Evolutionary conservation across 805 yeast species (phyloP).

Genomic region (Wickerhamiella siamensis): DNA sequence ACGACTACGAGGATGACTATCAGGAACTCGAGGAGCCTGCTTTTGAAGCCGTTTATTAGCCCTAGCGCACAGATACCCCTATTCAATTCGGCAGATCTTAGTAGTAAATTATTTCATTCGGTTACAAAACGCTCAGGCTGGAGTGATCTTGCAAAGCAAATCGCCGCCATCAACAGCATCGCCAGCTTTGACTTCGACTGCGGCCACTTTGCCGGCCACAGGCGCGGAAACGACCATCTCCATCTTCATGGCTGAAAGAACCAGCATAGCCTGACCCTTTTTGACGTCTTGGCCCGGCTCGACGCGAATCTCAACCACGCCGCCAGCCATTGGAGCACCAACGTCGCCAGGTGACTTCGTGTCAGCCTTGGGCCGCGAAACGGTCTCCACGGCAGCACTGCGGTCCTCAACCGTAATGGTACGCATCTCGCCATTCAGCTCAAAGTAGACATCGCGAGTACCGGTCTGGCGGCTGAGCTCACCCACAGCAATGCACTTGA

Average conservation of each 20-base stretch:
- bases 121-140: too few species aligned
- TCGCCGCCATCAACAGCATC: conserved; percentile 95
- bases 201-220: conserved; percentile 68
- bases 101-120: too few species aligned
- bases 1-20: conserved; percentile 61
- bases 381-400: conserved; percentile 69
- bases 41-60: too few species aligned
- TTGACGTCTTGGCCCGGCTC: conserved; percentile 77
- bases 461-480: conserved; percentile 78
- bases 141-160: conserved; percentile 48
- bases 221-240: conserved; percentile 97
- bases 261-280: conserved; percentile 93
- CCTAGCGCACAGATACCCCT: too few species aligned
- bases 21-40: too few species aligned
- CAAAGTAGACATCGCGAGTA: conserved; percentile 90
- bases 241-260: conserved; percentile 97
- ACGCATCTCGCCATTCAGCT: conserved; percentile 96
- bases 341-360: conserved; percentile 76
- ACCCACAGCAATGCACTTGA: conserved; percentile 86
- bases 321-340: conserved; percentile 99
- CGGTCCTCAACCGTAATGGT: conserved; percentile 86
- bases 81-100: too few species aligned
- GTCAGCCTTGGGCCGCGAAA: conserved; percentile 83
- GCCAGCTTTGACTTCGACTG: conserved; percentile 68
- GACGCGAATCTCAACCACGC: conserved; percentile 84